Base-by-base conservation (phyloP, 305 asterid species). In the Fraxinus paxiana region DNA sequence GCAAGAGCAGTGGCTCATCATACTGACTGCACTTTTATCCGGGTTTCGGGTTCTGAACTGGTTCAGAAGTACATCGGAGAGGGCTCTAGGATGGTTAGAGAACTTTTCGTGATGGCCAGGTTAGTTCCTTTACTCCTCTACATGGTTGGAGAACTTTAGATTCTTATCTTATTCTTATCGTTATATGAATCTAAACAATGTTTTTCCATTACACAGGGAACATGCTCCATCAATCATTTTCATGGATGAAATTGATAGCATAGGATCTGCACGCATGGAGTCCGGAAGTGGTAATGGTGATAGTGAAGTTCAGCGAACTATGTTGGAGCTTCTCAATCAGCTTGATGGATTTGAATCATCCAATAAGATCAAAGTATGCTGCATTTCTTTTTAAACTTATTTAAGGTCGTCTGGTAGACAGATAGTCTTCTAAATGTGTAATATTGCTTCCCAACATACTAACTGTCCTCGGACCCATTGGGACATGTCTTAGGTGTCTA, bases 1-100 rank as follows among this genome's bases (percentile, higher is more conserved):
- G 99, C 99, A 1, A 94, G 99, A 89, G 99, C 99, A 83, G 99
- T 94, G 88, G 99, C 98, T 70, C 98, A 94, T 88, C 99, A 96
- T 74, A 96, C 98, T 20, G 98, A 94, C 84, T 96, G 98, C 88
- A 96, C 99, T 77, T 92, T 96, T 83, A 96, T 96, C 86, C 88
- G 99, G 86, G 99, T 96, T 54, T 96, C 98, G 83, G 99, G 99
- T 59, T 96, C 98, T 51, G 98, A 96, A 87, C 90, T 96, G 72
- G 99, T 96, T 83, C 97, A 95, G 82, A 96, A 94, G 88, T 96
- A 96, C 86, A 96, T 96, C 75, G 98, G 99, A 56, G 98, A 96
- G 89, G 99, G 98, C 33, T 96, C 99, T 79, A 88, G 98, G 76
- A 96, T 96, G 99, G 97, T 96, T 87, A 92, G 99, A 91, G 99